Percentiles rank a stretch among this genome's conserved stretches.
phyloP scores from a whole-genome alignment of 1,284 basidiomycete genomes.

The Cryptococcus neoformans region DNA sequence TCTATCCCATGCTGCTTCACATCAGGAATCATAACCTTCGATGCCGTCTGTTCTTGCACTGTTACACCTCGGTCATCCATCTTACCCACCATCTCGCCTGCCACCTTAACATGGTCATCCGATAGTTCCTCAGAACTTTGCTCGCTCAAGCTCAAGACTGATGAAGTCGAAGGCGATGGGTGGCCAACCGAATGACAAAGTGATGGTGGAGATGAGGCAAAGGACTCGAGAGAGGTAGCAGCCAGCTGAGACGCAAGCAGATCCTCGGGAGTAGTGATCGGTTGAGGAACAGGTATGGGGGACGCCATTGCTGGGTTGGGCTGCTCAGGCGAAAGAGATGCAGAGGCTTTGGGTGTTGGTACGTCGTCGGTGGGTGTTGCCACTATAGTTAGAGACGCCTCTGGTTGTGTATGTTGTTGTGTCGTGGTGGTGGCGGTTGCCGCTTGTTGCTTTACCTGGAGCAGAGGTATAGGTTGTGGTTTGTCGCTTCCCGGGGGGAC shows the following conservation, averaged over 20 bases:
- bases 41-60: background rate
- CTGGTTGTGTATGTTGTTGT: no score
- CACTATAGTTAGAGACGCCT: background rate
- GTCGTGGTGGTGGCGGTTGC: no score
- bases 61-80: background rate
- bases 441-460: background rate
- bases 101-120: conserved; percentile 1
- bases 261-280: background rate
- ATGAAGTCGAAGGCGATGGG: background rate
- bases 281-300: background rate
- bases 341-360: background rate
- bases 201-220: background rate
- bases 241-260: background rate
- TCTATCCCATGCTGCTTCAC: background rate
- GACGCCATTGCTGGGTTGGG: background rate
- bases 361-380: background rate
- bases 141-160: background rate
- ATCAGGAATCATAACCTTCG: background rate
- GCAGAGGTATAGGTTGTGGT: conserved; percentile 5
- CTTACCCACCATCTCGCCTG: background rate
- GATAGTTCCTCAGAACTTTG: conserved; percentile 3
- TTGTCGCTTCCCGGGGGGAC: conserved; percentile 7
- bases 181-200: background rate
- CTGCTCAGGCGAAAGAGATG: no score
- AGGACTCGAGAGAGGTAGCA: background rate